phyloP scores from a whole-genome alignment of 2,329 filamentous ascomycete species.

The Scleromitrula shiraiana region DNA sequence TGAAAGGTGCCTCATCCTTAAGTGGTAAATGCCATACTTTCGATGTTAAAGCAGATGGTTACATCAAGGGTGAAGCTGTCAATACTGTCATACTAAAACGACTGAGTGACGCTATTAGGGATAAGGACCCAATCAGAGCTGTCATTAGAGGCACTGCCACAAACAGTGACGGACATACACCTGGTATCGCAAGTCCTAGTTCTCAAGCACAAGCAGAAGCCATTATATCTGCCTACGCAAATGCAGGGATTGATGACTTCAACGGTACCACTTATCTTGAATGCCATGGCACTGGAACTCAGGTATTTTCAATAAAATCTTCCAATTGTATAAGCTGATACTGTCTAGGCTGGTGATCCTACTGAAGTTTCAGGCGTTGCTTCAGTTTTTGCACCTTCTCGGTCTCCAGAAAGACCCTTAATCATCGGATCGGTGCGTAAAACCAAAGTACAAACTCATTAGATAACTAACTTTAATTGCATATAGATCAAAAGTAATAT shows the following conservation, averaged over 20 bases:
- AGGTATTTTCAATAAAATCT: background rate
- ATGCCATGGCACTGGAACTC: background rate
- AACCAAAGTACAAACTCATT: background rate
- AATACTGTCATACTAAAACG: background rate
- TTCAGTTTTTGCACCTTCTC: background rate
- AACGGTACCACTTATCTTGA: background rate
- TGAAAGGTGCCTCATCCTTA: no score
- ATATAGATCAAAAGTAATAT: constrained; percentile 5
- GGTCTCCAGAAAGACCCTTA: background rate
- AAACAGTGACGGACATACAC: constrained; percentile 3
- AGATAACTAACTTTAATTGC: background rate
- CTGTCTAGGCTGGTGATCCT: background rate
- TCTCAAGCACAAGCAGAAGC: constrained; percentile 3
- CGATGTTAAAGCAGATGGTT: constrained; percentile 3
- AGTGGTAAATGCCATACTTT: constrained; percentile 6
- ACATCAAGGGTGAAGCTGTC: constrained; percentile 2
- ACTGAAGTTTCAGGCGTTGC: background rate
- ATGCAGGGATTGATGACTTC: constrained; percentile 1
- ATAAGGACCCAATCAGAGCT: constrained; percentile 5
- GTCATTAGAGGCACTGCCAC: constrained; percentile 2
- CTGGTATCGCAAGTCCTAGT: constrained; percentile 3
- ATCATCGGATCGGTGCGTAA: constrained; percentile 5
- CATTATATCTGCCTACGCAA: constrained; percentile 3
- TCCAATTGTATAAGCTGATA: background rate
- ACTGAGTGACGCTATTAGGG: constrained; percentile 2